These are phyloP conservation scores for Mortierella sp. DNA, from an alignment of 371 early-diverging fungal genomes.

Conservation along the genomic window DNA sequence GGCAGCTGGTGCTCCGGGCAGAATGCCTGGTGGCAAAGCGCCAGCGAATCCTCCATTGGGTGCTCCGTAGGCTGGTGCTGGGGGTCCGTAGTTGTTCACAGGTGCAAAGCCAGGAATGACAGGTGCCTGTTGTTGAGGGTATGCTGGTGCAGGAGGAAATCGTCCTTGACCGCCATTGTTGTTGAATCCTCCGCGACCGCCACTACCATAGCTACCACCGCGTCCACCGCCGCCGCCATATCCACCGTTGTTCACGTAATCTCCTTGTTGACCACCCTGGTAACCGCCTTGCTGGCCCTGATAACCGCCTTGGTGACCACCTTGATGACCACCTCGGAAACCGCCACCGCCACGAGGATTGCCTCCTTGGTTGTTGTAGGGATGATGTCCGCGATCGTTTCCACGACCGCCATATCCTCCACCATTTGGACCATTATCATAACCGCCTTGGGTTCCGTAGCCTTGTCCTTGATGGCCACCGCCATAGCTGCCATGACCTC, in stretches of 20 bases:
- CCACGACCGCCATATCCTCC: conserved; percentile 41
- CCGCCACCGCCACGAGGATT: conserved; percentile 17
- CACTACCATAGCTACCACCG: conserved; percentile 38
- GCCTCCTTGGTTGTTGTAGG: conserved; percentile 17
- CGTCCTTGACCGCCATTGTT: conserved; percentile 14
- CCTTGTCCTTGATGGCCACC: conserved; percentile 34
- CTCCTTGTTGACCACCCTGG: conserved; percentile 51
- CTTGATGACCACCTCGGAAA: not conserved
- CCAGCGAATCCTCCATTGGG: conserved; percentile 28
- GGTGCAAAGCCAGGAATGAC: conserved; percentile 44
- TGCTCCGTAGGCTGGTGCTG: conserved; percentile 28
- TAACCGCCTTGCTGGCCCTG: conserved; percentile 40
- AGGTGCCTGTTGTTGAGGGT: conserved; percentile 25
- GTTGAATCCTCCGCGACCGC: conserved; percentile 39
- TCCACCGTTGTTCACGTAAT: conserved; percentile 38
- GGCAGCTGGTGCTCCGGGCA: conserved; percentile 30
- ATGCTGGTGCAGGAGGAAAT: conserved; percentile 32
- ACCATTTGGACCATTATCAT: conserved; percentile 18
- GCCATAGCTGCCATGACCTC: conserved; percentile 42
- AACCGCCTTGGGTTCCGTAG: conserved; percentile 26
- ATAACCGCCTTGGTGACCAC: conserved; percentile 33
- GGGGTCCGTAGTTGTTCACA: conserved; percentile 43
- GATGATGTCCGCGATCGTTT: not conserved
- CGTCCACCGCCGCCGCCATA: conserved; percentile 43
- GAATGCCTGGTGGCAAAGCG: conserved; percentile 41